These are phyloP conservation scores for Euphorbia lathyris DNA, from an alignment of 345 rosid genomes.

Conservation along the genomic window DNA sequence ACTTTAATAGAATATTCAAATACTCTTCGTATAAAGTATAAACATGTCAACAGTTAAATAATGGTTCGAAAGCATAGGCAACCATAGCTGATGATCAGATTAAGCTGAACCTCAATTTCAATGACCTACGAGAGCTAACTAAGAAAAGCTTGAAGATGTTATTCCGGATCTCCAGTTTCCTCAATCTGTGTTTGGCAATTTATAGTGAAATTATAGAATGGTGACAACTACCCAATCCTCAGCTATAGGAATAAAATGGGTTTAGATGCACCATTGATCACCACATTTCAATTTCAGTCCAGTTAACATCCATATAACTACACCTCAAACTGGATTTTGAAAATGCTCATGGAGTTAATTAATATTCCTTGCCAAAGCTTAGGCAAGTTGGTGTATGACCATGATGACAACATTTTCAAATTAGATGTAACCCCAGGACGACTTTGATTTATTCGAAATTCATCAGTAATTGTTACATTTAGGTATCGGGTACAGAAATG, in stretches of 20 bases:
- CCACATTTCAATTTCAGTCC: not conserved
- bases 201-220: not conserved
- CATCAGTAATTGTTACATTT: not conserved
- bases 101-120: not conserved
- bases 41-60: not conserved
- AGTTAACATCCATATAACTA: too few relatives aligned
- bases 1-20: not conserved
- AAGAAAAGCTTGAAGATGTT: not conserved
- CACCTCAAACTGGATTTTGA: not conserved
- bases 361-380: not conserved
- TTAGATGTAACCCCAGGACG: not conserved
- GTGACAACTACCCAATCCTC: not conserved
- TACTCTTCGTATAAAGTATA: not conserved
- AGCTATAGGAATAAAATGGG: not conserved
- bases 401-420: not conserved
- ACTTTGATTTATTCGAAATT: not conserved
- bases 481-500: not conserved
- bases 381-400: not conserved
- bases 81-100: not conserved
- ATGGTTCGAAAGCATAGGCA: not conserved
- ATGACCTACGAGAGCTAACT: not conserved
- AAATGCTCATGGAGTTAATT: not conserved
- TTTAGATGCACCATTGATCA: not conserved
- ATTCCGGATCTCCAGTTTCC: not conserved
- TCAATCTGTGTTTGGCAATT: not conserved